Evolutionary conservation across 495 filamentous ascomycete species (phyloP).

Genomic region (Annulohypoxylon bovei): DNA sequence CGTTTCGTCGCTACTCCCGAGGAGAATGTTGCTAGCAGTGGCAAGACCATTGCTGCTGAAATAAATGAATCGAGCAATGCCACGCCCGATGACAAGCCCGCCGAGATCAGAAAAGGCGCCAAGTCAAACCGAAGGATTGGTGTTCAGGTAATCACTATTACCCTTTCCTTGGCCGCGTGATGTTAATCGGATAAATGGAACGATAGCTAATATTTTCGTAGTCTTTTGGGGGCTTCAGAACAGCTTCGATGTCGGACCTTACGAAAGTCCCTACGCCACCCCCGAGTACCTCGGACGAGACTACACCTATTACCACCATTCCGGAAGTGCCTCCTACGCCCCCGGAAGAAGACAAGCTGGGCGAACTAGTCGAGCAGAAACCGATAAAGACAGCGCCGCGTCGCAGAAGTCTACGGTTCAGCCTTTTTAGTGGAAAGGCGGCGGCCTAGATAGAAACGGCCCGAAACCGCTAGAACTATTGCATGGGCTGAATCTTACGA

Average conservation of each 20-base stretch:
- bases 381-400: constrained; percentile 39
- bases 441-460: constrained; percentile 5
- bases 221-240: constrained; percentile 44
- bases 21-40: constrained; percentile 75
- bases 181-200: constrained; percentile 6
- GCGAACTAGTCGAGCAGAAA: constrained; percentile 34
- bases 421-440: constrained; percentile 41
- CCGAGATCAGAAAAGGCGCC: constrained; percentile 38
- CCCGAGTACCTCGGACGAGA: constrained; percentile 41
- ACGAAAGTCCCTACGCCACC: constrained; percentile 40
- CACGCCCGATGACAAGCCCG: constrained; percentile 32
- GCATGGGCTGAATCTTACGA: not conserved
- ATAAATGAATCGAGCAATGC: constrained; percentile 64
- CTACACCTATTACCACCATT: constrained; percentile 44
- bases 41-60: constrained; percentile 73
- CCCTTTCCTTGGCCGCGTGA: constrained; percentile 6
- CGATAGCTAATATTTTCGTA: constrained; percentile 31
- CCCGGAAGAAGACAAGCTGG: constrained; percentile 42
- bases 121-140: constrained; percentile 43
- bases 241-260: constrained; percentile 41
- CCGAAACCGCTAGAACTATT: not conserved
- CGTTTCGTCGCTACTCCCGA: constrained; percentile 75
- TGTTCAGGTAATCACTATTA: constrained; percentile 36
- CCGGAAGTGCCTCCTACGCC: constrained; percentile 47
- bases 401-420: constrained; percentile 43